phyloP scores from a whole-genome alignment of 495 filamentous ascomycete species.

The Penicillium ochrochloron region DNA sequence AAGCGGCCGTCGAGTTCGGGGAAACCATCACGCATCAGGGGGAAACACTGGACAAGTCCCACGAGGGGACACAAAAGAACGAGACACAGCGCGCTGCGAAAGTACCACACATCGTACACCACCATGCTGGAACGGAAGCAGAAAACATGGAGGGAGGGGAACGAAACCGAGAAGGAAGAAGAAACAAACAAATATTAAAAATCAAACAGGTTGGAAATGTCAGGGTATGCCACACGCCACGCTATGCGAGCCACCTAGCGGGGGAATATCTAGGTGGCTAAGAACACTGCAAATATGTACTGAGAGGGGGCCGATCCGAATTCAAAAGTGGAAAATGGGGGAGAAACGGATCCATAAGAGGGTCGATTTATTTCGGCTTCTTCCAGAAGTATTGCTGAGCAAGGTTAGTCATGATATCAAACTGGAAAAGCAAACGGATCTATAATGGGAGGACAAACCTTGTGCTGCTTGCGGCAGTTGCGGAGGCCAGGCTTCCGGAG shows the following conservation, averaged over 20 bases:
- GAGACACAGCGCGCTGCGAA: constrained; percentile 18
- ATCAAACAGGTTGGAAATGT: constrained; percentile 27
- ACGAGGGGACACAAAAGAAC: constrained; percentile 11
- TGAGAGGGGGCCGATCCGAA: constrained; percentile 38
- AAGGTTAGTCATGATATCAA: constrained; percentile 22
- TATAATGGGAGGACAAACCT: constrained; percentile 62
- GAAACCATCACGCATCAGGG: constrained; percentile 22
- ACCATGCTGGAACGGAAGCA: constrained; percentile 30
- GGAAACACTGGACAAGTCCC: constrained; percentile 15
- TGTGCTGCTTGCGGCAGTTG: constrained; percentile 90
- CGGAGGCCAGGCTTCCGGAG: constrained; percentile 85
- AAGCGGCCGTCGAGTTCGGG: constrained; percentile 19
- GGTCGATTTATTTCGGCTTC: constrained; percentile 62
- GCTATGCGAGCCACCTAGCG: constrained; percentile 49
- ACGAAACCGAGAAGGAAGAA: background rate
- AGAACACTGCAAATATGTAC: constrained; percentile 50
- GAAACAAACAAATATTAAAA: constrained; percentile 5
- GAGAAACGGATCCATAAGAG: background rate
- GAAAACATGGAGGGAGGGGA: background rate
- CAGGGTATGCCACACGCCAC: constrained; percentile 58
- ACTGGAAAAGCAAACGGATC: constrained; percentile 8
- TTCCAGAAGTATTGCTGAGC: constrained; percentile 93
- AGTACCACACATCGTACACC: constrained; percentile 41
- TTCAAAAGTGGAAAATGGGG: background rate
- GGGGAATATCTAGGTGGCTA: constrained; percentile 28